A percentile compares a stretch with the other conserved stretches of the same genome.
Evolutionary conservation across 192 early-diverging fungal species (phyloP).

Genomic region (Backusella tarrabulga): DNA sequence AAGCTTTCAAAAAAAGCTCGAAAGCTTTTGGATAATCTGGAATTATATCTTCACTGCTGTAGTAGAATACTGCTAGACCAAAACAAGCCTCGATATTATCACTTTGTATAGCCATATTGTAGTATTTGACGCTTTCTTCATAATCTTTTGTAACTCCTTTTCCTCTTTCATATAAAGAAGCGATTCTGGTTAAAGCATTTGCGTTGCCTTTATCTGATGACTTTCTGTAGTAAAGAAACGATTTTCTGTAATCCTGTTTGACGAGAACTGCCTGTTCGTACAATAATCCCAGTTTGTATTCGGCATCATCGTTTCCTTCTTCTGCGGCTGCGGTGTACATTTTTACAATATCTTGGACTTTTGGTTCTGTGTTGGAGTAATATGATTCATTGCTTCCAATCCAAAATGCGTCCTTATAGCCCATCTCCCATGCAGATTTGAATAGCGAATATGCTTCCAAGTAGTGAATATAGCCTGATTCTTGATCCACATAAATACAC

Average conservation of each 20-base stretch:
- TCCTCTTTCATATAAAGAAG: background rate
- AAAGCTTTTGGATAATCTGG: background rate
- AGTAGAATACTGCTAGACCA: background rate
- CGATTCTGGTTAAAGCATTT: background rate
- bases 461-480: background rate
- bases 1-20: background rate
- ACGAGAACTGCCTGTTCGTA: background rate
- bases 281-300: background rate
- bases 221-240: background rate
- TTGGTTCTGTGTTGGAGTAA: background rate
- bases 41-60: background rate
- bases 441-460: background rate
- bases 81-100: background rate
- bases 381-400: background rate
- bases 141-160: background rate
- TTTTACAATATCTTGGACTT: background rate
- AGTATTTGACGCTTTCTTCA: background rate
- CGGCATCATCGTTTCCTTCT: background rate
- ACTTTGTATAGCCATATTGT: background rate
- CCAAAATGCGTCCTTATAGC: background rate
- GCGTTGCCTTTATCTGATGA: background rate
- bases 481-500: background rate
- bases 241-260: background rate
- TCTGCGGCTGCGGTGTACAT: background rate
- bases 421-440: conserved; percentile 1